These are phyloP conservation scores for Cicer cuneatum DNA, from an alignment of 306 rosid genomes.

Conservation along the genomic window DNA sequence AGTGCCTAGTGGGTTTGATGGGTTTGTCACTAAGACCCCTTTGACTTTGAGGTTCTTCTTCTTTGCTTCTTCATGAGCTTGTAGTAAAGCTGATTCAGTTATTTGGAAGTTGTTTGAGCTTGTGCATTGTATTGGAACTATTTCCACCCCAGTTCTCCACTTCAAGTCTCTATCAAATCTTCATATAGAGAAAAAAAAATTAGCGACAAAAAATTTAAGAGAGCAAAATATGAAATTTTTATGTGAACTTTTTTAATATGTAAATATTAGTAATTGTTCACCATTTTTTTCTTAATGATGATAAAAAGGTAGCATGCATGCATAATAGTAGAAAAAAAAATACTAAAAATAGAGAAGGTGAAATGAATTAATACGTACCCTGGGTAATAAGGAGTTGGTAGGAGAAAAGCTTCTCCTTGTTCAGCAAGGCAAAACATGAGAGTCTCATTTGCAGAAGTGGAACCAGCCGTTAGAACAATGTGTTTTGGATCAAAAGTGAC, in stretches of 20 bases:
- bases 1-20: constrained; percentile 85
- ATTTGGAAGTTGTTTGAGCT: constrained; percentile 77
- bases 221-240: neutral
- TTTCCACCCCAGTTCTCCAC: constrained; percentile 82
- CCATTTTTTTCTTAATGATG: neutral
- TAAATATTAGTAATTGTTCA: no score
- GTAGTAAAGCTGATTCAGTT: constrained; percentile 63
- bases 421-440: constrained; percentile 86
- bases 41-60: constrained; percentile 70
- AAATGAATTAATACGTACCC: constrained; percentile 55
- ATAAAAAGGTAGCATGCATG: constrained; percentile 21
- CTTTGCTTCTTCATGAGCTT: constrained; percentile 64
- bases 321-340: neutral
- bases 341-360: neutral
- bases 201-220: neutral
- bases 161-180: constrained; percentile 89
- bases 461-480: constrained; percentile 79
- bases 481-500: constrained; percentile 68
- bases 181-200: constrained; percentile 6
- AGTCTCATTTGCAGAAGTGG: constrained; percentile 88
- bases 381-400: constrained; percentile 90
- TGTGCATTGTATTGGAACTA: constrained; percentile 82
- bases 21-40: constrained; percentile 85
- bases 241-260: no score
- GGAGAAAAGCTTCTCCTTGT: constrained; percentile 75